A percentile compares a stretch with the other conserved stretches of the same genome.
These are phyloP conservation scores for Coemansia sp. DNA, from an alignment of 192 early-diverging fungal species.

Conservation along the genomic window DNA sequence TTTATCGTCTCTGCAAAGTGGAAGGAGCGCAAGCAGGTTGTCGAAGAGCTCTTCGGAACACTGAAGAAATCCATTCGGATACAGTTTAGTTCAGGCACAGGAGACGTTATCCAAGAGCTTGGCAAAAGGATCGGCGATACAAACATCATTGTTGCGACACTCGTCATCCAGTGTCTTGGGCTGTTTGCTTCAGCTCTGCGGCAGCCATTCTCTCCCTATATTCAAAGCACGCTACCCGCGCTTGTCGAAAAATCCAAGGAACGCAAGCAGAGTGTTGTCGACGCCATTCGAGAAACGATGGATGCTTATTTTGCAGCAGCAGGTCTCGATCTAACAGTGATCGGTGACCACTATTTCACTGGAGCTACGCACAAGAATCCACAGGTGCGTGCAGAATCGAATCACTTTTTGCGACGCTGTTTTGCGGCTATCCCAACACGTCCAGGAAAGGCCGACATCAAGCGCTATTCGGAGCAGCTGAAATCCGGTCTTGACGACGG, in stretches of 20 bases:
- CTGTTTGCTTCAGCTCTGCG: conserved; percentile 78
- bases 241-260: conserved; percentile 95
- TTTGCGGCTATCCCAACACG: conserved; percentile 68
- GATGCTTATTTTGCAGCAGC: conserved; percentile 80
- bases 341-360: conserved; percentile 74
- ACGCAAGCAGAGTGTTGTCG: conserved; percentile 86
- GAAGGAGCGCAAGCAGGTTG: conserved; percentile 93
- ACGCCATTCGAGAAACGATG: conserved; percentile 75
- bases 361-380: conserved; percentile 90
- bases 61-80: conserved; percentile 43
- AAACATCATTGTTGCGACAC: conserved; percentile 82
- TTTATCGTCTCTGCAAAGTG: conserved; percentile 77
- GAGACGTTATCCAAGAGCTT: conserved; percentile 78
- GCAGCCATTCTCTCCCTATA: conserved; percentile 77
- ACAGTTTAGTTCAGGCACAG: conserved; percentile 55
- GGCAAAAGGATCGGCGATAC: conserved; percentile 85
- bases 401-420: conserved; percentile 73
- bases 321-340: conserved; percentile 54
- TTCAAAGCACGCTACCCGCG: conserved; percentile 62
- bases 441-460: conserved; percentile 80
- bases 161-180: conserved; percentile 82
- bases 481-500: conserved; percentile 82
- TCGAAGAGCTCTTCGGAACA: conserved; percentile 66
- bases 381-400: conserved; percentile 75
- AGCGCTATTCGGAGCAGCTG: conserved; percentile 73